Evolutionary conservation across 148 eudicot genomes (phyloP).

Genomic region (Vaccinium vitisidaea): DNA sequence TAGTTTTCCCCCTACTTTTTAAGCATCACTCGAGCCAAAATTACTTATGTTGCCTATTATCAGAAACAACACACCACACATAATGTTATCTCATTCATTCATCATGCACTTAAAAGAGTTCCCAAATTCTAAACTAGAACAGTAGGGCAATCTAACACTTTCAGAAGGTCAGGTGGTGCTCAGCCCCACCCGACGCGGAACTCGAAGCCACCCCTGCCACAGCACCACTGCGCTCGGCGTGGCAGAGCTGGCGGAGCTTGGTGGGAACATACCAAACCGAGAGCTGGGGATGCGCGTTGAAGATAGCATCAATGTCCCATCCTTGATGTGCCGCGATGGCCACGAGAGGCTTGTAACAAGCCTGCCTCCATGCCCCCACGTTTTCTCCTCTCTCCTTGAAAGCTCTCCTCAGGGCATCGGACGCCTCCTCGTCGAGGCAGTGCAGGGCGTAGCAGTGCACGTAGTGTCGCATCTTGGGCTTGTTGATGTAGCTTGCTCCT

Average conservation of each 20-base stretch:
- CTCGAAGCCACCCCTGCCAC: slow-evolving; percentile 18
- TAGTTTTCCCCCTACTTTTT: background rate
- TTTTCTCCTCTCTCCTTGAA: slow-evolving; percentile 85
- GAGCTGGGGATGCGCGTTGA: slow-evolving; percentile 80
- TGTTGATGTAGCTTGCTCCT: slow-evolving; percentile 96
- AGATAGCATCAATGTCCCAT: slow-evolving; percentile 94
- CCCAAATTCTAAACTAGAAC: background rate
- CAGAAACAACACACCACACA: background rate
- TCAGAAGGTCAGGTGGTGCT: slow-evolving; percentile 10
- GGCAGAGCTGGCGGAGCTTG: slow-evolving; percentile 89
- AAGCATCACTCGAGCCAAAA: background rate
- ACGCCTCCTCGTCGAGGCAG: slow-evolving; percentile 75
- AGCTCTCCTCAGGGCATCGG: slow-evolving; percentile 60
- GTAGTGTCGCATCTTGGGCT: slow-evolving; percentile 96
- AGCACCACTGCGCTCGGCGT: slow-evolving; percentile 57
- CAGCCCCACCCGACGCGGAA: slow-evolving; percentile 23
- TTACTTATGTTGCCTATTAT: background rate
- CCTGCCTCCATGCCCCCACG: slow-evolving; percentile 78
- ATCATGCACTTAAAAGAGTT: background rate
- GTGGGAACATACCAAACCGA: slow-evolving; percentile 94
- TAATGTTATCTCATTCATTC: background rate
- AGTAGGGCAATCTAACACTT: background rate
- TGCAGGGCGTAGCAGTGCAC: slow-evolving; percentile 83
- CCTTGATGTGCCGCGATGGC: slow-evolving; percentile 71
- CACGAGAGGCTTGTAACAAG: slow-evolving; percentile 70